Conservation (phyloP, 2,329 filamentous ascomycete genomes). For the Aspergillus udagawae region DNA sequence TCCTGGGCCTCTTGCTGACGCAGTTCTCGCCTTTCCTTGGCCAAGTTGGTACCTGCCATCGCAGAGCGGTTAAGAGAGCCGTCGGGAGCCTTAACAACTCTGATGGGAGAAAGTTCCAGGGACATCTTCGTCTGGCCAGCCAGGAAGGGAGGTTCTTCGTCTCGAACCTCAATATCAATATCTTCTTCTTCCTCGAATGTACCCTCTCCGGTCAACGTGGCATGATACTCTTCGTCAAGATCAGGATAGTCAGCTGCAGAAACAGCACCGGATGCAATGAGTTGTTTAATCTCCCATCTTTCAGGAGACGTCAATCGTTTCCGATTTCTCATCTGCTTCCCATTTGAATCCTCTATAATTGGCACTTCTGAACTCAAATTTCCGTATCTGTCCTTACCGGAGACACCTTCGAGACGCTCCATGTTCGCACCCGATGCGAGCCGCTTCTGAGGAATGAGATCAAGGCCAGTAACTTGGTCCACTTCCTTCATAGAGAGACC, state of each 20-base stretch:
- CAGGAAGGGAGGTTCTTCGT: slow-evolving; percentile 94
- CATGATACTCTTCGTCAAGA: slow-evolving; percentile 88
- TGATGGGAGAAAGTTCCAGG: slow-evolving; percentile 87
- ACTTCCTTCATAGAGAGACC: slow-evolving; percentile 97
- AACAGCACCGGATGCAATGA: slow-evolving; percentile 91
- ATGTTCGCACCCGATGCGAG: slow-evolving; percentile 89
- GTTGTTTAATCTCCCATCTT: slow-evolving; percentile 93
- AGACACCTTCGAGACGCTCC: slow-evolving; percentile 66
- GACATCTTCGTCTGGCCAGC: slow-evolving; percentile 96
- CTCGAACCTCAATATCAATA: slow-evolving; percentile 91
- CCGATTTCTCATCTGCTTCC: slow-evolving; percentile 59
- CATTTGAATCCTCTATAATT: slow-evolving; percentile 60
- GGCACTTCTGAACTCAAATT: slow-evolving; percentile 53
- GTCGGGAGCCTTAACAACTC: slow-evolving; percentile 95
- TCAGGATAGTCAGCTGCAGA: slow-evolving; percentile 94
- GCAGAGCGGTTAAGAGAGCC: slow-evolving; percentile 96
- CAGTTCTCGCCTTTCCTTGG: slow-evolving; percentile 85
- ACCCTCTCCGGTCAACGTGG: slow-evolving; percentile 77
- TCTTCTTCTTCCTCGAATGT: slow-evolving; percentile 93
- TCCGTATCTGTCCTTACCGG: slow-evolving; percentile 53
- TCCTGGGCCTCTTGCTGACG: slow-evolving; percentile 84
- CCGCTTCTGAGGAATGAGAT: slow-evolving; percentile 71
- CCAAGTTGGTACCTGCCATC: slow-evolving; percentile 83
- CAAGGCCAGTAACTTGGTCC: slow-evolving; percentile 81
- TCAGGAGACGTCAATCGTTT: slow-evolving; percentile 97